Percentiles rank a stretch among this genome's conserved stretches.
phyloP scores from a whole-genome alignment of 2,329 filamentous ascomycete genomes.

The Aspergillus carbonarius region DNA sequence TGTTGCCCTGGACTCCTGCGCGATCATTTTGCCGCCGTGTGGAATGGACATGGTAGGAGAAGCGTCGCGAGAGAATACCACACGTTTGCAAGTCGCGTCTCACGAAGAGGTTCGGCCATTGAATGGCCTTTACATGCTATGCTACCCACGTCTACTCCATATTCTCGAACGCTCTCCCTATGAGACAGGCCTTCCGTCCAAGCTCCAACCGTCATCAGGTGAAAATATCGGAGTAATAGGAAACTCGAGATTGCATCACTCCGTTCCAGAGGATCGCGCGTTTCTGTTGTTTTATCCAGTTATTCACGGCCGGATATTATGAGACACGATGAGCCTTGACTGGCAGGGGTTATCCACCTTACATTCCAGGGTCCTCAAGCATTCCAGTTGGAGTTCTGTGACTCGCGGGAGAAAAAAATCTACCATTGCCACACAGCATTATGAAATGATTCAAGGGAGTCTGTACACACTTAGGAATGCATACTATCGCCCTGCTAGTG shows the following conservation, averaged over 20 bases:
- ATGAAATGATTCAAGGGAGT: neutral
- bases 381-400: neutral
- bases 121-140: neutral
- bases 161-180: neutral
- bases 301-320: neutral
- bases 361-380: constrained; percentile 1
- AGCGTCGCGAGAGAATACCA: neutral
- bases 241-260: neutral
- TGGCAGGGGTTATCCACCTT: neutral
- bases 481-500: neutral
- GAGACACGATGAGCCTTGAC: neutral
- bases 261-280: neutral
- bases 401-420: neutral
- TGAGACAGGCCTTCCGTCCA: neutral
- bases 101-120: neutral
- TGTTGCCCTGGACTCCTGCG: neutral
- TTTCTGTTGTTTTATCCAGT: neutral
- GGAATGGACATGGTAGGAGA: constrained; percentile 14
- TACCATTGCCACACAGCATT: neutral
- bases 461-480: neutral
- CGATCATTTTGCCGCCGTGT: constrained; percentile 6
- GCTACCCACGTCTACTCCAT: neutral
- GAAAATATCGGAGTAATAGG: neutral
- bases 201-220: neutral
- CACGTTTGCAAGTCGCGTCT: neutral